These are phyloP conservation scores for Tuber umbilicatum DNA, from an alignment of 495 filamentous ascomycete species.

Conservation along the genomic window DNA sequence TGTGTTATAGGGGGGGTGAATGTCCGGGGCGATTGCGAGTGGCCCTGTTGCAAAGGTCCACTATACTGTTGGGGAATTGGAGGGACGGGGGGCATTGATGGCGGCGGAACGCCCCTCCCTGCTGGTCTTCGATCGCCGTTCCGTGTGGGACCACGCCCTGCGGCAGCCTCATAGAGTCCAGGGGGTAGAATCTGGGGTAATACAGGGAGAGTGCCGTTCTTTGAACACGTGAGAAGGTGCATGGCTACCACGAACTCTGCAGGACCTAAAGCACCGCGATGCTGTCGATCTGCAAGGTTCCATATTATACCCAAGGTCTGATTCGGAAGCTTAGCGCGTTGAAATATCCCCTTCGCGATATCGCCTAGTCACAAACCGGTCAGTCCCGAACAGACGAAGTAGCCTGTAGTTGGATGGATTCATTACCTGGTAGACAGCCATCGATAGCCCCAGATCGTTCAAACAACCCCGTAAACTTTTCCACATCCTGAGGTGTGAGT, in stretches of 20 bases:
- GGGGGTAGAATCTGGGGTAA: constrained; percentile 77
- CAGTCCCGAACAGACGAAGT: neutral
- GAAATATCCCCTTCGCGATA: constrained; percentile 87
- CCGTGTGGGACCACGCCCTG: constrained; percentile 56
- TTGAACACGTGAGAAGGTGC: constrained; percentile 89
- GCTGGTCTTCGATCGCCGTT: constrained; percentile 42
- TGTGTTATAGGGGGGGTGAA: constrained; percentile 39
- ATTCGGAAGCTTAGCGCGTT: constrained; percentile 82
- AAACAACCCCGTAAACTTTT: constrained; percentile 77
- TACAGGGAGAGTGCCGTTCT: constrained; percentile 68
- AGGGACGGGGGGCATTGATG: constrained; percentile 49
- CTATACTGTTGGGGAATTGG: constrained; percentile 68
- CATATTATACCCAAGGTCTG: constrained; percentile 88
- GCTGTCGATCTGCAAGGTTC: constrained; percentile 87
- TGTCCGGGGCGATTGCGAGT: constrained; percentile 39
- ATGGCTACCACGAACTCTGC: constrained; percentile 98
- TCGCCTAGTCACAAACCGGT: constrained; percentile 51
- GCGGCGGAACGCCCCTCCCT: constrained; percentile 31
- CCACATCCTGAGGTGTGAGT: constrained; percentile 78
- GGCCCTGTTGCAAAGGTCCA: constrained; percentile 46
- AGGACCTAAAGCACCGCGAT: constrained; percentile 76
- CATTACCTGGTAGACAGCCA: constrained; percentile 69
- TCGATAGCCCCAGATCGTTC: constrained; percentile 74
- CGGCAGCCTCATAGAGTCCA: constrained; percentile 84
- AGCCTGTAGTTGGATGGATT: neutral